A percentile compares a stretch with the other conserved stretches of the same genome.
These are phyloP conservation scores for Panaeolus papilionaceus DNA, from an alignment of 768 basidiomycete species.

Conservation along the genomic window DNA sequence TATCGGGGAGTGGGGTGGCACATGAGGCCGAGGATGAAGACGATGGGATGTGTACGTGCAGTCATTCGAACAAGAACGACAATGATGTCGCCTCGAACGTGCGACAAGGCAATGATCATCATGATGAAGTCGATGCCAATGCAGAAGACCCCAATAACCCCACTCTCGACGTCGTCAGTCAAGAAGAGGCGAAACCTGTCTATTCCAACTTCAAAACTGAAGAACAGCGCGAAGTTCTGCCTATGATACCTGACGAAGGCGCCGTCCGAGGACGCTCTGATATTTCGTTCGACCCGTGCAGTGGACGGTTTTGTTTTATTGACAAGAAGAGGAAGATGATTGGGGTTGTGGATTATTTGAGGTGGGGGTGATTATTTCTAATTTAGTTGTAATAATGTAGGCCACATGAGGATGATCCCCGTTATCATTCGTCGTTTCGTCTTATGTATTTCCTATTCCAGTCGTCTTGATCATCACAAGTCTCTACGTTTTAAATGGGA, in stretches of 20 bases:
- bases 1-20: not conserved
- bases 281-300: conserved; percentile 1
- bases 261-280: not conserved
- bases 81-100: not conserved
- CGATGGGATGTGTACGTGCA: not conserved
- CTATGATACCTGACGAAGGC: not conserved
- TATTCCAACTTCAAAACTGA: not conserved
- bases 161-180: not conserved
- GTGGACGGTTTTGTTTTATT: conserved; percentile 1
- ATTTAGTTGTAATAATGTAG: no score
- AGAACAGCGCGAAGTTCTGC: not conserved
- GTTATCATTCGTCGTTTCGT: no score
- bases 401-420: no score
- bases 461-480: no score
- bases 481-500: no score
- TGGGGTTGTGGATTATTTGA: conserved; percentile 6
- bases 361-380: not conserved
- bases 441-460: no score
- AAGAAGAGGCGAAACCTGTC: not conserved
- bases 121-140: not conserved
- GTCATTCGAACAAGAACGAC: not conserved
- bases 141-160: not conserved
- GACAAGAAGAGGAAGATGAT: not conserved
- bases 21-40: not conserved
- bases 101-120: not conserved